phyloP scores from a whole-genome alignment of 2,329 filamentous ascomycete genomes.

The Clonostachys byssicola region DNA sequence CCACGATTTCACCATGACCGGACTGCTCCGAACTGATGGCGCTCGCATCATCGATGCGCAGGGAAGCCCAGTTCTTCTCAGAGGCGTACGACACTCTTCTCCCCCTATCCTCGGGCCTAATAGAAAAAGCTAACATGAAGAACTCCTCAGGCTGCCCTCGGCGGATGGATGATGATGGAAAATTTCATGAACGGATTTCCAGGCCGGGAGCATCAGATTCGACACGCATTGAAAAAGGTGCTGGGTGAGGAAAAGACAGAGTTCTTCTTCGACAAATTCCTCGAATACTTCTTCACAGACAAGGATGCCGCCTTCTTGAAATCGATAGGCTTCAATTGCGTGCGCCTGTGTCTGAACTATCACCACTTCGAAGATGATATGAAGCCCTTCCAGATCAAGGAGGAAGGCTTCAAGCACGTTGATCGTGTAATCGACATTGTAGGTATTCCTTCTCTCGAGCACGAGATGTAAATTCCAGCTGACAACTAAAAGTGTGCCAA shows the following conservation, averaged over 20 bases:
- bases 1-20: neutral
- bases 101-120: neutral
- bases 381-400: slow-evolving; percentile 42
- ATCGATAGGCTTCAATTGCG: slow-evolving; percentile 49
- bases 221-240: slow-evolving; percentile 45
- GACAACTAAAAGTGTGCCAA: slow-evolving; percentile 21
- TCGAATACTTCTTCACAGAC: slow-evolving; percentile 54
- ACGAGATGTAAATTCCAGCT: neutral
- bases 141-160: slow-evolving; percentile 11
- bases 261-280: slow-evolving; percentile 55
- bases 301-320: slow-evolving; percentile 53
- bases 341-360: slow-evolving; percentile 56
- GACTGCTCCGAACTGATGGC: slow-evolving; percentile 15
- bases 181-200: slow-evolving; percentile 60
- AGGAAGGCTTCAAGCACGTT: slow-evolving; percentile 42
- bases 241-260: slow-evolving; percentile 52
- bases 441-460: neutral
- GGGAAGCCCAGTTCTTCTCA: slow-evolving; percentile 37
- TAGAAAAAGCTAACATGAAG: neutral
- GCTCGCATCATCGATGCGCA: slow-evolving; percentile 34
- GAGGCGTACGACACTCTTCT: slow-evolving; percentile 11
- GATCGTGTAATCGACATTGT: slow-evolving; percentile 39
- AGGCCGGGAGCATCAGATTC: slow-evolving; percentile 50
- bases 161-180: slow-evolving; percentile 40
- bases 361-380: slow-evolving; percentile 49